phyloP scores from a whole-genome alignment of 2,329 filamentous ascomycete genomes.

The Epichloe gansuensis region DNA sequence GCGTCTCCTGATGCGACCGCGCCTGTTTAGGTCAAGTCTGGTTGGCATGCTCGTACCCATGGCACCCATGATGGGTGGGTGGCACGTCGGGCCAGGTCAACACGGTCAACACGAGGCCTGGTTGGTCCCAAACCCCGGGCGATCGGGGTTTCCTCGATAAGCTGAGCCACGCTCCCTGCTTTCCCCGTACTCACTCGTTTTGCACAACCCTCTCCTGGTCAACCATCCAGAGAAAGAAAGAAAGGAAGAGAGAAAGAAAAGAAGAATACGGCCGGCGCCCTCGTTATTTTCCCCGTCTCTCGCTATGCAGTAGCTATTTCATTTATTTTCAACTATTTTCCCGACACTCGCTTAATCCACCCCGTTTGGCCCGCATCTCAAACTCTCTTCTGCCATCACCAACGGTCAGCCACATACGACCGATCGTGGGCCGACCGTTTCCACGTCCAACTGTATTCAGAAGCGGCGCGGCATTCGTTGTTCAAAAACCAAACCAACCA shows the following conservation, averaged over 20 bases:
- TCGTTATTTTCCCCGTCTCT: conserved; percentile 11
- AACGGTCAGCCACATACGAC: conserved; percentile 4
- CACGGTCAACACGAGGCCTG: not conserved
- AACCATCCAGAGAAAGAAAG: not conserved
- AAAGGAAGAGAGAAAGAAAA: not conserved
- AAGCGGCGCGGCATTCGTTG: not conserved
- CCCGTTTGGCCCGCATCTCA: conserved; percentile 2
- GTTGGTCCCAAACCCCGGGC: not conserved
- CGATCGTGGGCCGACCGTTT: conserved; percentile 1
- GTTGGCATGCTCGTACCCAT: not conserved
- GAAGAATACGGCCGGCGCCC: not conserved
- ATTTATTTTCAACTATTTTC: conserved; percentile 1
- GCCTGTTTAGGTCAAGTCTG: not conserved
- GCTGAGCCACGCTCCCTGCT: not conserved
- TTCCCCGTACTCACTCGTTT: not conserved
- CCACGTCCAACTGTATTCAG: not conserved
- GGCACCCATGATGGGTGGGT: not conserved
- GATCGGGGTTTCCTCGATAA: not conserved
- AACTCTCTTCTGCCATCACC: not conserved
- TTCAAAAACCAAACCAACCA: not conserved
- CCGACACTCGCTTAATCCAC: conserved; percentile 7
- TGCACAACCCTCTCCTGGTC: not conserved
- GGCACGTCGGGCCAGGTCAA: not conserved
- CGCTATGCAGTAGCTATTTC: conserved; percentile 5
- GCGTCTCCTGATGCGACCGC: not conserved